These are phyloP conservation scores for Cryptococcus hybrid DNA, from an alignment of 1,284 basidiomycete species.

Conservation along the genomic window DNA sequence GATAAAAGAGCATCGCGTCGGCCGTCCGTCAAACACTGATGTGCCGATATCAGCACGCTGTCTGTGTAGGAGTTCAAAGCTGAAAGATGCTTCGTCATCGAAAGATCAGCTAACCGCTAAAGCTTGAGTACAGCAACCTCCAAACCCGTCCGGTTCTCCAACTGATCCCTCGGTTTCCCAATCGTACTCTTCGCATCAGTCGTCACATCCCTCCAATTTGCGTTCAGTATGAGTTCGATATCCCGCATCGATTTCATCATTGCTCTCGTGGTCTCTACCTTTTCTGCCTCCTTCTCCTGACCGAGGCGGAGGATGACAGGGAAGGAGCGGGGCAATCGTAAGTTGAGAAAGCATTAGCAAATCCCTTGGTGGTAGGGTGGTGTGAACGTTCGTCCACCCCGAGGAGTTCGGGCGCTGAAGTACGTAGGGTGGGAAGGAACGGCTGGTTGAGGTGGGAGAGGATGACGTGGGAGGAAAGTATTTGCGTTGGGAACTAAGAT, in stretches of 20 bases:
- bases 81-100: too few relatives aligned
- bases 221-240: slow-evolving; percentile 28
- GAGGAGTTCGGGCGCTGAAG: slow-evolving; percentile 23
- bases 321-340: slow-evolving; percentile 3
- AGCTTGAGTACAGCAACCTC: slow-evolving; percentile 31
- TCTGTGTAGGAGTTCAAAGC: too few relatives aligned
- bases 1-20: too few relatives aligned
- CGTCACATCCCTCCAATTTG: slow-evolving; percentile 29
- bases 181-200: slow-evolving; percentile 22
- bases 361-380: slow-evolving; percentile 16
- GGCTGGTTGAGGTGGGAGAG: slow-evolving; percentile 36
- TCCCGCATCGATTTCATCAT: slow-evolving; percentile 23
- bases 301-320: neutral
- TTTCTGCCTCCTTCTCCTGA: neutral
- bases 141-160: slow-evolving; percentile 34
- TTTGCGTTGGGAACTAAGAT: slow-evolving; percentile 27
- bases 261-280: slow-evolving; percentile 1
- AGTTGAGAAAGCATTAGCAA: slow-evolving; percentile 12
- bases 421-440: slow-evolving; percentile 26
- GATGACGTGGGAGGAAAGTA: slow-evolving; percentile 24
- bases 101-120: neutral
- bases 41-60: too few relatives aligned
- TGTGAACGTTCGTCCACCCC: slow-evolving; percentile 18
- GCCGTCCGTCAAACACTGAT: too few relatives aligned
- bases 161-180: slow-evolving; percentile 28